Evolutionary conservation across 495 filamentous ascomycete genomes (phyloP), one percentile per base, ranked within the genome.

Genomic region (Platismatia glauca): DNA sequence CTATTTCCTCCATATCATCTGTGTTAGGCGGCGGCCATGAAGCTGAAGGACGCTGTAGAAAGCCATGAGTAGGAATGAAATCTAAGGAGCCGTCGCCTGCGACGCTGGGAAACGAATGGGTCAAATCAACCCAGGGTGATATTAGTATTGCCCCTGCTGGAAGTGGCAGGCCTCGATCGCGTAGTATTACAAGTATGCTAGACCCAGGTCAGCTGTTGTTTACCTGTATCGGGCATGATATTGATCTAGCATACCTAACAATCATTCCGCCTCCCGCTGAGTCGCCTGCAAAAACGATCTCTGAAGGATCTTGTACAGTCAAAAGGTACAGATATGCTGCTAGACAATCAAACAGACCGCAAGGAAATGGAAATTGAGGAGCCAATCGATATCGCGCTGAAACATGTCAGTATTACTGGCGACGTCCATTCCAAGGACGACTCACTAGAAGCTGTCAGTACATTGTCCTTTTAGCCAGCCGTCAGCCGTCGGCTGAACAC

Each of bases 301-400:
- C 90, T 41, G 79, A 84, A 0, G 91, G 83, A 35, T 87, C 78
- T 64, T 96, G 87, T 8, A 80, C 73, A 22, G 83, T 82, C 29
- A 97, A 76, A 11, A 97, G 82, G 68, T 86, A 88, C 1, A 96
- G 74, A 71, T 97, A 97, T 4, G 90, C 82, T 11, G 93, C 88
- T 62, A 97, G 68, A 68, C 90, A 96, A 67, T 97, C 93, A 62
- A 90, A 83, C 11, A 97, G 74, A 31, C 88, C 90, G 70, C 93
- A 97, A 1, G 93, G 93, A 67, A 97, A 97, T 1, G 93, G 93
- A 63, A 89, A 97, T 73, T 97, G 94, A 7, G 93, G 93, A 4
- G 93, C 85, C 41, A 97, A 80, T 34, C 93, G 84, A 74, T 97
- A 97, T 65, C 86, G 75, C 35, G 92, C 79, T 82, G 61, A 18